These are phyloP conservation scores for Aspergillus sp. DNA, from an alignment of 2,329 filamentous ascomycete species.

Conservation along the genomic window DNA sequence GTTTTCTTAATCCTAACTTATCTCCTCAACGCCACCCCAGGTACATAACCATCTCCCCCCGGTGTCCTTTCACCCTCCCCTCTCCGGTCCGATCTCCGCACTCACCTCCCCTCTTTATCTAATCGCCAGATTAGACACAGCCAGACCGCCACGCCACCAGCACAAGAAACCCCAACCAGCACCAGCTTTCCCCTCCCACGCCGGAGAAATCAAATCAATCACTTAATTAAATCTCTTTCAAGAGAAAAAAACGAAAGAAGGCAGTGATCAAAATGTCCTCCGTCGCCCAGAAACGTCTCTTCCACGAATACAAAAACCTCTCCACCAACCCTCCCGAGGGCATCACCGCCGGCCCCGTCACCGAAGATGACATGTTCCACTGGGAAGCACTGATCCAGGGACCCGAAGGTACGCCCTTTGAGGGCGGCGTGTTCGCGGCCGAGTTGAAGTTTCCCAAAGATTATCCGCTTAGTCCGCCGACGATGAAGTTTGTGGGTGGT, in stretches of 20 bases:
- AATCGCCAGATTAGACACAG: neutral
- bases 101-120: neutral
- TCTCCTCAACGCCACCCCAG: neutral
- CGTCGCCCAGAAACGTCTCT: conserved; percentile 73
- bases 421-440: conserved; percentile 92
- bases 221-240: fast-evolving
- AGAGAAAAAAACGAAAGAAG: too few species aligned
- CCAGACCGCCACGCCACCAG: neutral
- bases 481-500: conserved; percentile 92
- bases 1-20: too few species aligned
- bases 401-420: conserved; percentile 92
- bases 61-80: neutral
- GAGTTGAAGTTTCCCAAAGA: conserved; percentile 94
- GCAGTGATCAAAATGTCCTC: conserved; percentile 34
- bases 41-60: neutral
- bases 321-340: conserved; percentile 96
- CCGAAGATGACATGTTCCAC: conserved; percentile 90
- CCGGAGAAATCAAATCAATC: too few species aligned
- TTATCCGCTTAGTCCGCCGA: conserved; percentile 93
- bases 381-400: conserved; percentile 98
- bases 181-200: neutral
- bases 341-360: conserved; percentile 90
- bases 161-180: neutral
- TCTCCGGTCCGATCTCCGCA: neutral
- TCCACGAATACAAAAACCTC: conserved; percentile 93